Percentiles rank a stretch among this genome's conserved stretches.
Evolutionary conservation across 805 yeast genomes (phyloP).

Genomic region (Spathaspora arborariae): DNA sequence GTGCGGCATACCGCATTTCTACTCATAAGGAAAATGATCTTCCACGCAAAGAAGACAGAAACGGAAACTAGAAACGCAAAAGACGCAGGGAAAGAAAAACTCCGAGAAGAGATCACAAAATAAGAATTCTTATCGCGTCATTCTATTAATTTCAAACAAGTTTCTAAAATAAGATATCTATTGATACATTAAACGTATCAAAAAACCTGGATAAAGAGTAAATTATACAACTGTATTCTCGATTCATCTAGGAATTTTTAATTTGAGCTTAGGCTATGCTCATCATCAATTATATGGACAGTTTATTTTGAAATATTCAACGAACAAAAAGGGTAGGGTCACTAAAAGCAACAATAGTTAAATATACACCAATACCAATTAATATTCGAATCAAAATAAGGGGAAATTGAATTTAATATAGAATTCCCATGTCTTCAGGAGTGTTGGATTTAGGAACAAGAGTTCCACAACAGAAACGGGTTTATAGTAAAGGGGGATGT

Average conservation of each 20-base stretch:
- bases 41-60: neutral
- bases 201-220: neutral
- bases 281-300: neutral
- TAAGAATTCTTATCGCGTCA: neutral
- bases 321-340: neutral
- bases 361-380: neutral
- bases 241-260: neutral
- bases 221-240: neutral
- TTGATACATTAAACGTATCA: neutral
- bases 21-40: neutral
- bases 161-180: neutral
- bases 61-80: neutral
- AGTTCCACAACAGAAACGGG: constrained; percentile 6
- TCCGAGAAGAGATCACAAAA: neutral
- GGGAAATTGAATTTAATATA: neutral
- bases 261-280: neutral
- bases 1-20: neutral
- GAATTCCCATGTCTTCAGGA: constrained; percentile 4
- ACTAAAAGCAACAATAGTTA: neutral
- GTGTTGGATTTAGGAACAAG: constrained; percentile 4
- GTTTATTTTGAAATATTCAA: neutral
- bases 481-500: constrained; percentile 37
- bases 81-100: neutral
- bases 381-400: neutral
- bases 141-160: neutral